Percentiles rank a stretch among this genome's conserved stretches.
Evolutionary conservation across 352 stramenopile genomes (phyloP).

Genomic region (Pythium rishiriense): DNA sequence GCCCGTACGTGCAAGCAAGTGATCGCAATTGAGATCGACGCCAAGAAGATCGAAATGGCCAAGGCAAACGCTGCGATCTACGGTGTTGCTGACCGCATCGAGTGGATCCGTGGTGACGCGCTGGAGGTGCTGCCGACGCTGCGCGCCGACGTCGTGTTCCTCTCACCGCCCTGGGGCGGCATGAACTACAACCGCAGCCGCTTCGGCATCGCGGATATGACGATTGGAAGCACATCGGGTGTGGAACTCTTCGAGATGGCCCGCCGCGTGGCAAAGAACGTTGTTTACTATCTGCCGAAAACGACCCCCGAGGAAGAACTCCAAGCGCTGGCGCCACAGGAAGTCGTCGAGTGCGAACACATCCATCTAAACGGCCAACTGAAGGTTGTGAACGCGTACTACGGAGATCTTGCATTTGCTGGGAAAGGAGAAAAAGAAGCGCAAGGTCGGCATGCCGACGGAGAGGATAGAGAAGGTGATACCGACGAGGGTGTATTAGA

Average conservation of each 20-base stretch:
- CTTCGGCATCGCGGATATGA: conserved; percentile 69
- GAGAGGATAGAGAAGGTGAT: conserved; percentile 3
- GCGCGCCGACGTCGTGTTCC: conserved; percentile 86
- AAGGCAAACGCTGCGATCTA: conserved; percentile 92
- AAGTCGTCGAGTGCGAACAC: conserved; percentile 72
- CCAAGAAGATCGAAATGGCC: conserved; percentile 87
- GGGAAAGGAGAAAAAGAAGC: neutral
- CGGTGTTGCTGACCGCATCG: conserved; percentile 87
- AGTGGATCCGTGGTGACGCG: conserved; percentile 91
- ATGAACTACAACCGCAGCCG: conserved; percentile 67
- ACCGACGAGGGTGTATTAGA: neutral
- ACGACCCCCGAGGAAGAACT: conserved; percentile 58
- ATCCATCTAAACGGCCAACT: conserved; percentile 79
- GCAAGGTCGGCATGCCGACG: neutral
- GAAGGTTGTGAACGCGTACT: conserved; percentile 85
- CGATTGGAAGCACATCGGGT: conserved; percentile 58
- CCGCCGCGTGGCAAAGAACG: conserved; percentile 58
- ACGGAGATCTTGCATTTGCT: conserved; percentile 48
- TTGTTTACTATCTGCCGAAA: conserved; percentile 84
- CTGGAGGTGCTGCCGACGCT: conserved; percentile 76
- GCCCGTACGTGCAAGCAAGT: conserved; percentile 87
- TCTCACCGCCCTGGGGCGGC: conserved; percentile 91
- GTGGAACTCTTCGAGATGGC: conserved; percentile 66
- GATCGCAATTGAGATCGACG: conserved; percentile 93
- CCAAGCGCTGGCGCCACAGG: conserved; percentile 44